Percentiles rank a stretch among this genome's conserved stretches.
Conservation (phyloP, 768 basidiomycete species). For the Termitomyces sp. region DNA sequence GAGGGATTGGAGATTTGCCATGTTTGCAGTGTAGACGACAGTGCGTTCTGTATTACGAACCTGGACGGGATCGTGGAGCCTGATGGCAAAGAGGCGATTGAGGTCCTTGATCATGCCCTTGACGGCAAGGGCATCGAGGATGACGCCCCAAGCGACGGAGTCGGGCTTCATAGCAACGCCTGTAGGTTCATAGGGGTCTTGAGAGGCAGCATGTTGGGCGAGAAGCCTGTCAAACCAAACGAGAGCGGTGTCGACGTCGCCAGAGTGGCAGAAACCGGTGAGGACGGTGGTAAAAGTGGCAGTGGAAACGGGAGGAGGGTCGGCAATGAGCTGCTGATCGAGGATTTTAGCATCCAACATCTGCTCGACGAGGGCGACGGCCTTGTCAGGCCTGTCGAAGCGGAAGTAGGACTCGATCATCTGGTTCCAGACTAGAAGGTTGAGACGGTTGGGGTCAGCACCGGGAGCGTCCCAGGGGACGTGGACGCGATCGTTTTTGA, state of each 20-base stretch:
- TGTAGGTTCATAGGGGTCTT: constrained; percentile 37
- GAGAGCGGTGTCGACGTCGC: constrained; percentile 59
- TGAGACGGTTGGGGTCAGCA: constrained; percentile 18
- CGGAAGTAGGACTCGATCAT: constrained; percentile 76
- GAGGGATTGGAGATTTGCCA: constrained; percentile 17
- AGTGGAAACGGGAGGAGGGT: constrained; percentile 52
- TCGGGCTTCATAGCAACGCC: constrained; percentile 47
- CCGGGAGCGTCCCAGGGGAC: constrained; percentile 18
- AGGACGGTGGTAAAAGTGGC: constrained; percentile 65
- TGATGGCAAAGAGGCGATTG: constrained; percentile 45
- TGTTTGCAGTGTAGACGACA: constrained; percentile 36
- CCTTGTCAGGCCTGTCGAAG: constrained; percentile 55
- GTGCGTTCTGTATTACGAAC: constrained; percentile 33
- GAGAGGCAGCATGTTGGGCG: constrained; percentile 23
- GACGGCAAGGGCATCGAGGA: constrained; percentile 52
- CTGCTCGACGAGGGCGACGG: constrained; percentile 57
- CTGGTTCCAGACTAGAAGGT: constrained; percentile 59
- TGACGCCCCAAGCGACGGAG: constrained; percentile 45
- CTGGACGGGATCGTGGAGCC: constrained; percentile 29
- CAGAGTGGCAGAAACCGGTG: constrained; percentile 53
- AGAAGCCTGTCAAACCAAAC: constrained; percentile 70
- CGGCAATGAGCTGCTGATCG: constrained; percentile 26
- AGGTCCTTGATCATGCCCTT: constrained; percentile 47
- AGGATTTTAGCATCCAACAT: constrained; percentile 55
- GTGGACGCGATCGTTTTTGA: constrained; percentile 30